Conservation (phyloP, 2,329 filamentous ascomycete genomes). For the Fusarium sp. region DNA sequence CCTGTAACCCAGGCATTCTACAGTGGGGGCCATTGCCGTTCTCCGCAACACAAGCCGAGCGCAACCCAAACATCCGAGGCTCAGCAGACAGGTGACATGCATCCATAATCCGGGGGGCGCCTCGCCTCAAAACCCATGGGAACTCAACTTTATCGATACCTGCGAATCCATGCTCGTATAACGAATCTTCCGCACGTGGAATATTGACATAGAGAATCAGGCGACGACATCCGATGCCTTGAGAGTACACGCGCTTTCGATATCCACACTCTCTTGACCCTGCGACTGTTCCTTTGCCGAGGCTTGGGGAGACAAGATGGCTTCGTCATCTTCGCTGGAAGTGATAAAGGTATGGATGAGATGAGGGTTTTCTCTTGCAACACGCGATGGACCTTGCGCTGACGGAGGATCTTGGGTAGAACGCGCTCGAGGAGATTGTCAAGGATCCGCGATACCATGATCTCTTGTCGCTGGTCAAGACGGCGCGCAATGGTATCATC, state of each 20-base stretch:
- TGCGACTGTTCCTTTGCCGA: slow-evolving; percentile 41
- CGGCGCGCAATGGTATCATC: slow-evolving; percentile 94
- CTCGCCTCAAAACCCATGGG: slow-evolving; percentile 21
- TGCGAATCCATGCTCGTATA: slow-evolving; percentile 15
- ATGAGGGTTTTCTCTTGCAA: background rate
- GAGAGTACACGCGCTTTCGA: slow-evolving; percentile 13
- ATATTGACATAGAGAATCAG: slow-evolving; percentile 14
- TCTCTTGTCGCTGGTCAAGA: slow-evolving; percentile 88
- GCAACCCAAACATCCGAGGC: slow-evolving; percentile 42
- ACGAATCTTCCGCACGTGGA: slow-evolving; percentile 19
- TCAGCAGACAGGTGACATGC: slow-evolving; percentile 40
- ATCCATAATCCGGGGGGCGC: slow-evolving; percentile 21
- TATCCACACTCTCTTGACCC: slow-evolving; percentile 19
- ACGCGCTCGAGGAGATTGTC: slow-evolving; percentile 80
- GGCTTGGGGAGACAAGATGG: slow-evolving; percentile 46
- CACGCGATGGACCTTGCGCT: slow-evolving; percentile 15
- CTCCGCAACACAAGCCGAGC: slow-evolving; percentile 46
- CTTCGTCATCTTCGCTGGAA: slow-evolving; percentile 49
- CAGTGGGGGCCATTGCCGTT: slow-evolving; percentile 26
- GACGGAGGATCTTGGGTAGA: slow-evolving; percentile 60
- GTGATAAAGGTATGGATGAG: slow-evolving; percentile 49
- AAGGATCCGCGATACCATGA: slow-evolving; percentile 90
- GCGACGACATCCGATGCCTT: slow-evolving; percentile 37
- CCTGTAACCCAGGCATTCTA: slow-evolving; percentile 11
- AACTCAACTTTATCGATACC: slow-evolving; percentile 32